phyloP scores from a whole-genome alignment of 2,329 filamentous ascomycete species.

The Penicillium sp. region DNA sequence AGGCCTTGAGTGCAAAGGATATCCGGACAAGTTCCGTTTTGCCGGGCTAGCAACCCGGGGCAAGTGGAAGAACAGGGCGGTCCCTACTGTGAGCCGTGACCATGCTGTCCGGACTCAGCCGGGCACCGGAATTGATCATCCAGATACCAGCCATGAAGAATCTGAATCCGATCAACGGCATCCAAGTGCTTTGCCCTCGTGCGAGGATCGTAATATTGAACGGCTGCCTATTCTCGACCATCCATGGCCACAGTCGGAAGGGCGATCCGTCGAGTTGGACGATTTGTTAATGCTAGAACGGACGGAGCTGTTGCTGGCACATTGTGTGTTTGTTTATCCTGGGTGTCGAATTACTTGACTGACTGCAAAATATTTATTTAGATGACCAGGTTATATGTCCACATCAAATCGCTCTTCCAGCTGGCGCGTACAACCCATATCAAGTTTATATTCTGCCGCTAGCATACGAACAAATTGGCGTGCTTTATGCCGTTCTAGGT shows the following conservation, averaged over 20 bases:
- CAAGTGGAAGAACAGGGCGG: conserved; percentile 24
- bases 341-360: fast-evolving
- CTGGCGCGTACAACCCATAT: conserved; percentile 22
- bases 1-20: conserved; percentile 26
- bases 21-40: conserved; percentile 28
- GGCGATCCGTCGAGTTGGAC: background rate
- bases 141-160: background rate
- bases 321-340: background rate
- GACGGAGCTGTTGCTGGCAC: background rate
- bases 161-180: background rate
- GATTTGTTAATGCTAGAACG: conserved; percentile 4
- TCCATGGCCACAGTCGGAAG: background rate
- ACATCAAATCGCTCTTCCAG: conserved; percentile 24
- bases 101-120: background rate
- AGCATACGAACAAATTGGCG: conserved; percentile 22
- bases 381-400: conserved; percentile 25
- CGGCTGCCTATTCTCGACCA: no score
- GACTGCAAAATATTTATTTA: background rate
- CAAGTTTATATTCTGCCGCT: conserved; percentile 24
- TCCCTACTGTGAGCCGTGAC: conserved; percentile 8
- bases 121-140: background rate
- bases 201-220: background rate
- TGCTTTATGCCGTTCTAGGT: conserved; percentile 25
- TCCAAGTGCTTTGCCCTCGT: no score
- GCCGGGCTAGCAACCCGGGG: conserved; percentile 26